These are phyloP conservation scores for Orbilia brochopaga DNA, from an alignment of 2,329 filamentous ascomycete species.

Conservation along the genomic window DNA sequence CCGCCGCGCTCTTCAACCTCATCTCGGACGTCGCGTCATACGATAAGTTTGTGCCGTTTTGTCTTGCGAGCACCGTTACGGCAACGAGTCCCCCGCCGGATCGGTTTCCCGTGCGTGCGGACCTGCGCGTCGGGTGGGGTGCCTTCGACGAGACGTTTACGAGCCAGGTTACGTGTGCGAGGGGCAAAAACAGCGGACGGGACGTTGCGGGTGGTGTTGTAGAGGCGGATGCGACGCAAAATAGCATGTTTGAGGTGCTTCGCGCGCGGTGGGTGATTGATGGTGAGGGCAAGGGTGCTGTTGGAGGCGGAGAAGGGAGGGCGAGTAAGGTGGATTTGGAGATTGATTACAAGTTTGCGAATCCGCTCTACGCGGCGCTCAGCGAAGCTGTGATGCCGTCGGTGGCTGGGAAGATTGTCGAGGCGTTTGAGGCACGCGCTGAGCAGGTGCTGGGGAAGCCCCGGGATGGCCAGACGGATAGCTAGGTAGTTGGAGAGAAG, in stretches of 20 bases:
- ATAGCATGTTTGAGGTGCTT: constrained; percentile 70
- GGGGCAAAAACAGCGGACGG: constrained; percentile 55
- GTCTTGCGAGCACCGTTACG: constrained; percentile 77
- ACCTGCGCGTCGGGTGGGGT: constrained; percentile 84
- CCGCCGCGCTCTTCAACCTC: constrained; percentile 75
- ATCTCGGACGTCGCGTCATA: constrained; percentile 90
- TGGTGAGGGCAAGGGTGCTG: constrained; percentile 53
- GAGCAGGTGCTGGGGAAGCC: constrained; percentile 44
- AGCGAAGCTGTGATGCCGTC: constrained; percentile 82
- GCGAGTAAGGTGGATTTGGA: constrained; percentile 74
- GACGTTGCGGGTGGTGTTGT: constrained; percentile 59
- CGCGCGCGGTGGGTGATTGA: constrained; percentile 72
- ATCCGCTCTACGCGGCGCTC: constrained; percentile 83
- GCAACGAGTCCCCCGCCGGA: constrained; percentile 64
- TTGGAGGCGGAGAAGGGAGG: constrained; percentile 51
- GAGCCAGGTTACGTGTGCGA: constrained; percentile 74
- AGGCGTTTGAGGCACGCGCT: constrained; percentile 75
- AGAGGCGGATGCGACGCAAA: constrained; percentile 58
- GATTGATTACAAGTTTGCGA: constrained; percentile 83
- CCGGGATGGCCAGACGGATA: neutral
- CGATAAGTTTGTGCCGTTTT: constrained; percentile 88
- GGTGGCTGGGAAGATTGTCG: constrained; percentile 85
- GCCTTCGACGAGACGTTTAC: constrained; percentile 83
- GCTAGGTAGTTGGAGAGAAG: neutral
- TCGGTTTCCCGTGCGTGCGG: constrained; percentile 70